Evolutionary conservation across 2,329 filamentous ascomycete genomes (phyloP), one percentile per base, ranked within the genome.

Genomic region (Sporothrix humicola): DNA sequence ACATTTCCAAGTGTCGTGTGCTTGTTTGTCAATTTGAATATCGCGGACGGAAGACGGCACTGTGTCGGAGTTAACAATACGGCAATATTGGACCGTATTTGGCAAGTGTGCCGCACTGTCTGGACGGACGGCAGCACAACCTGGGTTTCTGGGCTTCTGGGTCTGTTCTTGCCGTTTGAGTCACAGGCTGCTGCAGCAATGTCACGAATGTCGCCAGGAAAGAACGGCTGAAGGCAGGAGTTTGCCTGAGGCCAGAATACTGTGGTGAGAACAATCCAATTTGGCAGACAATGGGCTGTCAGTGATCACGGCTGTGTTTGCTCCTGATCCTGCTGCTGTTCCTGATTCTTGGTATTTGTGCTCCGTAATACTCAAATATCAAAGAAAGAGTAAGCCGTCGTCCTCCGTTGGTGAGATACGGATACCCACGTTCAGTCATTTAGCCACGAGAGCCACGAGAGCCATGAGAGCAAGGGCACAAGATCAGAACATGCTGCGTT

Each of bases 131-230:
- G 37, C 59, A 42, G 20, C n/a, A 65, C 59, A 46, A 20, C n/a
- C 26, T 61, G 26, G 58, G 31, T 9, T n/a, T 61, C 37, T 65
- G 37, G 56, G 56, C 37, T 59, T 59, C 56, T 59, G 26, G 56
- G 56, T 37, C 23, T 59, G 56, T 10, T 59, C 58, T 63, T 17
- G 58, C 61, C 61, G 59, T 66, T 66, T 26, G 61, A 66, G 61
- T 65, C 61, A 66, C 10, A 66, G 61, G 61, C 61, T 26, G 42
- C 12, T 7, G 42, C 2, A 48, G 12, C 42, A 66, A 20, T 26
- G 61, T 26, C n/a, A 46, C 61, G 5, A 48, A 48, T 15, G 20
- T 31, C 58, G 31, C 2, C 17, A 59, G 17, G 31, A 56, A 56
- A 37, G n/a, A 65, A 48, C 61, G 59, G 61, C 61, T 48, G n/a